Percentiles rank a stretch among this genome's conserved stretches.
Conservation (phyloP, 345 rosid genomes). For the Aethionema arabicum region DNA sequence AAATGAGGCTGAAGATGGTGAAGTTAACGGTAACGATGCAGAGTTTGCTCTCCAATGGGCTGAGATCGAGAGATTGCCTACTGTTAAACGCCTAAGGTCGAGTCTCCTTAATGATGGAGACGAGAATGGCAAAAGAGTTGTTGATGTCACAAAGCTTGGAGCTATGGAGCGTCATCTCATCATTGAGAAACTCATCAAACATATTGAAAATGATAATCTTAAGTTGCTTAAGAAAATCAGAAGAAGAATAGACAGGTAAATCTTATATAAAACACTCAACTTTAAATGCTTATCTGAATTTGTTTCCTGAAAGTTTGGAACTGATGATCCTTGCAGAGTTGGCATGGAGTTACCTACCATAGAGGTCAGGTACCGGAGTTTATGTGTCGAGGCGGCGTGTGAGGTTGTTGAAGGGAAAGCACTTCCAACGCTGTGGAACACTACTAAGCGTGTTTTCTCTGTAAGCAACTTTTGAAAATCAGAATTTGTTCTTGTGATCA, state of each 20-base stretch:
- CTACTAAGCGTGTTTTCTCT: constrained; percentile 42
- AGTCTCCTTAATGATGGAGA: constrained; percentile 45
- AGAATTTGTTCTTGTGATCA: constrained; percentile 6
- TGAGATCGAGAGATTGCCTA: constrained; percentile 74
- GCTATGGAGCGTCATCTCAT: constrained; percentile 54
- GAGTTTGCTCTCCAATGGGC: constrained; percentile 64
- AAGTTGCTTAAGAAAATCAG: constrained; percentile 55
- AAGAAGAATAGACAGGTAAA: constrained; percentile 59
- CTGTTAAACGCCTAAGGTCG: constrained; percentile 56
- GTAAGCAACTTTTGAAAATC: constrained; percentile 37
- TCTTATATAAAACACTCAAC: neutral
- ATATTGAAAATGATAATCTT: constrained; percentile 71
- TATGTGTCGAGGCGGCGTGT: constrained; percentile 65
- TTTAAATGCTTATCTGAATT: neutral
- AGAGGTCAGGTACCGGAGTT: constrained; percentile 59
- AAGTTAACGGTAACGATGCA: constrained; percentile 35
- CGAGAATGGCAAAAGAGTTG: constrained; percentile 40
- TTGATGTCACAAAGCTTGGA: constrained; percentile 64
- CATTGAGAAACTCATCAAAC: constrained; percentile 66
- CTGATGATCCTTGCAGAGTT: constrained; percentile 44
- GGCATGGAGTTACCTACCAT: constrained; percentile 67
- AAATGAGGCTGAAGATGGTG: constrained; percentile 34
- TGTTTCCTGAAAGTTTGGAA: neutral
- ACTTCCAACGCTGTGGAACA: constrained; percentile 81
- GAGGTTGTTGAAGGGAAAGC: constrained; percentile 72